Evolutionary conservation across 139 green algal genomes (phyloP).

Genomic region (Chlorella sp.): DNA sequence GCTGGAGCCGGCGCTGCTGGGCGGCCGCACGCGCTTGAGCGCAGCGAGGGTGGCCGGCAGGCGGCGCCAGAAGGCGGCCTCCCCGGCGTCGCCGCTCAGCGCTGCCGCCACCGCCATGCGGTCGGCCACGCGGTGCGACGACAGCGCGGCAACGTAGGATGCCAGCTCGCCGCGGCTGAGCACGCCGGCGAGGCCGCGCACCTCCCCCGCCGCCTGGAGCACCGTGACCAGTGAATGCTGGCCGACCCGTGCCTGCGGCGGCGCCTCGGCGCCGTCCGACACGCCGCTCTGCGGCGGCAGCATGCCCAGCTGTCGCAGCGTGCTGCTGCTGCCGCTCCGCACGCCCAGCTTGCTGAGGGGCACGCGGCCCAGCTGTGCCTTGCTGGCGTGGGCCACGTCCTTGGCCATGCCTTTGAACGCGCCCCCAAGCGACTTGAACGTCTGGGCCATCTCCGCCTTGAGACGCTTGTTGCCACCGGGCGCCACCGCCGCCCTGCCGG

Average conservation of each 20-base stretch:
- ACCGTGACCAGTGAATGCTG: conserved; percentile 34
- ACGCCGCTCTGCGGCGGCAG: too few species aligned
- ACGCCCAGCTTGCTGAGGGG: too few species aligned
- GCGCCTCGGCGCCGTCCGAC: too few species aligned
- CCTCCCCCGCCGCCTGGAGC: conserved; percentile 31
- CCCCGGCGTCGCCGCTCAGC: conserved; percentile 31
- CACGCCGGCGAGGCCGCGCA: conserved; percentile 41
- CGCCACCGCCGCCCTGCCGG: background rate
- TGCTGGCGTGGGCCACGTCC: conserved; percentile 21
- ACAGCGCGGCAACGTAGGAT: conserved; percentile 43
- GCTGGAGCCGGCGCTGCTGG: background rate
- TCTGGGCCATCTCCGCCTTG: background rate
- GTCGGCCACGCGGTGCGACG: background rate
- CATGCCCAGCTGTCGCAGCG: too few species aligned
- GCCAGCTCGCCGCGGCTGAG: conserved; percentile 61
- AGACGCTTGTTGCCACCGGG: background rate
- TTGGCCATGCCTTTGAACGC: conserved; percentile 32
- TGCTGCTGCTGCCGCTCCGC: too few species aligned
- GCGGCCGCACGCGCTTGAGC: background rate
- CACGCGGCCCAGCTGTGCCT: conserved; percentile 32
- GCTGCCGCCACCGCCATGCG: conserved; percentile 51
- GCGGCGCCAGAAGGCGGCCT: conserved; percentile 69
- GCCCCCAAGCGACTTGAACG: conserved; percentile 27
- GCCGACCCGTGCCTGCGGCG: too few species aligned
- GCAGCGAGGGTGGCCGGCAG: conserved; percentile 67